Conservation (phyloP, 2,329 filamentous ascomycete genomes). For the Pseudocercospora cruenta region DNA sequence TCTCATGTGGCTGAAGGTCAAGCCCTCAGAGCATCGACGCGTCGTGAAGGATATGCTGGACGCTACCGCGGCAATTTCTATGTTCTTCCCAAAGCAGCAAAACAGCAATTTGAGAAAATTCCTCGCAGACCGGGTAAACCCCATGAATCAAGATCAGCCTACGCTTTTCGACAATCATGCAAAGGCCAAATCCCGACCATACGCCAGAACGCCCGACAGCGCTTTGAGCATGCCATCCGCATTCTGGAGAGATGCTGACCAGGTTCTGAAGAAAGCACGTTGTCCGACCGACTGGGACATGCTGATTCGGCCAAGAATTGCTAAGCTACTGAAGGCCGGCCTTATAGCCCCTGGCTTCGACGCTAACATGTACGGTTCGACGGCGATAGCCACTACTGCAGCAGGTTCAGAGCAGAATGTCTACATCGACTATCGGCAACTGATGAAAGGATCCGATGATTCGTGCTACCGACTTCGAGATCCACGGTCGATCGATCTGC, state of each 20-base stretch:
- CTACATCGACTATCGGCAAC: constrained; percentile 49
- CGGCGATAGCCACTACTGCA: constrained; percentile 44
- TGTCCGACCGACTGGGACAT: constrained; percentile 43
- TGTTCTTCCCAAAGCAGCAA: constrained; percentile 41
- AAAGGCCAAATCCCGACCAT: constrained; percentile 44
- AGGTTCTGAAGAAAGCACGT: background rate
- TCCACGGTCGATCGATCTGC: constrained; percentile 40
- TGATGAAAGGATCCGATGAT: background rate
- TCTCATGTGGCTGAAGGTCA: constrained; percentile 32
- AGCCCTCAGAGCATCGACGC: constrained; percentile 40
- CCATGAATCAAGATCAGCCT: background rate
- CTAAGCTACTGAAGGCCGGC: constrained; percentile 52
- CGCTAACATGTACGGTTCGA: constrained; percentile 41
- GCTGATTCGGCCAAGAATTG: constrained; percentile 47
- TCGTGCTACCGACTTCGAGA: constrained; percentile 37
- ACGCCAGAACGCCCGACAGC: constrained; percentile 44
- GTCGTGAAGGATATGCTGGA: constrained; percentile 45
- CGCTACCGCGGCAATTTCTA: constrained; percentile 43
- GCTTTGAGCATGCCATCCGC: constrained; percentile 42
- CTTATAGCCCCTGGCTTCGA: constrained; percentile 44
- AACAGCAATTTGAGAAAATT: constrained; percentile 1
- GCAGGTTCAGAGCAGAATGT: constrained; percentile 43
- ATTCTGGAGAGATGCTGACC: constrained; percentile 30
- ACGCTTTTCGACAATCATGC: constrained; percentile 46
- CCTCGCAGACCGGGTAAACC: background rate